phyloP scores from a whole-genome alignment of 257 asterid species.

The Mentha longifolia region DNA sequence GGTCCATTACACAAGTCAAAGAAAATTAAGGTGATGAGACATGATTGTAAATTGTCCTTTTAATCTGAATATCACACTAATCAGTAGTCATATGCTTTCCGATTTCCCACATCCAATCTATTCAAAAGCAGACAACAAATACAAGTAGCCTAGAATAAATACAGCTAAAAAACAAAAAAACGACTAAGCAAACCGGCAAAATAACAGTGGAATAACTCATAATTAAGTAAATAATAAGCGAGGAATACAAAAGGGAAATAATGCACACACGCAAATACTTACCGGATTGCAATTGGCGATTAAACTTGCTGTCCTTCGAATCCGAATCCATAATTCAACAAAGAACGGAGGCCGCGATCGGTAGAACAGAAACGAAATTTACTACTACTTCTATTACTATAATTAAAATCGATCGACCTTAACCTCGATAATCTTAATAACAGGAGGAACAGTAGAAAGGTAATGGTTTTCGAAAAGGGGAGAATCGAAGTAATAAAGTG shows the following conservation, averaged over 20 bases:
- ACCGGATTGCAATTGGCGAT: constrained; percentile 71
- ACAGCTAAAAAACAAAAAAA: constrained; percentile 10
- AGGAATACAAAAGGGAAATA: background rate
- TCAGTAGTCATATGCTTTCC: background rate
- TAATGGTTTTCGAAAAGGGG: constrained; percentile 40
- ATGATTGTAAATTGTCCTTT: constrained; percentile 9
- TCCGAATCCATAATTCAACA: constrained; percentile 63
- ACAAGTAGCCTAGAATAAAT: background rate
- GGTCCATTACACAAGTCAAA: background rate
- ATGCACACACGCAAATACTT: background rate
- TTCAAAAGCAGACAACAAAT: background rate
- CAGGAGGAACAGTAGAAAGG: constrained; percentile 46
- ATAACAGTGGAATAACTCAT: background rate
- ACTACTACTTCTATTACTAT: constrained; percentile 22
- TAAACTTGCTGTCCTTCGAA: constrained; percentile 56
- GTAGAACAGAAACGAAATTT: constrained; percentile 4
- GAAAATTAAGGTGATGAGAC: background rate
- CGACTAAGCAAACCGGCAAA: background rate
- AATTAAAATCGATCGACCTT: constrained; percentile 35
- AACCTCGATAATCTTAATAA: constrained; percentile 55
- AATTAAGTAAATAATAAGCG: constrained; percentile 2
- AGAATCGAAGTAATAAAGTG: constrained; percentile 48
- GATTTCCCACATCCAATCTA: background rate
- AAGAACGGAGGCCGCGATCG: constrained; percentile 24
- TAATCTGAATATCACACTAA: background rate